These are phyloP conservation scores for Fusarium foetens DNA, from an alignment of 2,329 filamentous ascomycete genomes.

Conservation along the genomic window DNA sequence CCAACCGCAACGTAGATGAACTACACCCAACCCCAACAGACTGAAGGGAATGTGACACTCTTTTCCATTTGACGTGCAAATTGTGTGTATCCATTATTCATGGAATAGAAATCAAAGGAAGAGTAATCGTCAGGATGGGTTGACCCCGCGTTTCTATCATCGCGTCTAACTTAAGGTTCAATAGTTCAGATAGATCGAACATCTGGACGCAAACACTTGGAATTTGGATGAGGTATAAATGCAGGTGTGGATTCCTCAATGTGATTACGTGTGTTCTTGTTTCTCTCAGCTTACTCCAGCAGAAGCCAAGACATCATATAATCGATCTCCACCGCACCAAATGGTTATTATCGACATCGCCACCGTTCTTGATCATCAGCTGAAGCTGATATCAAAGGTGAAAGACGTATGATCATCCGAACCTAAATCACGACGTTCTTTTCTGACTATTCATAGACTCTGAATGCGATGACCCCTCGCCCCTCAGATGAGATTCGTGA, in stretches of 20 bases:
- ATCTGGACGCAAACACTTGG: background rate
- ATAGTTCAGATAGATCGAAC: background rate
- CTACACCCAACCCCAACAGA: background rate
- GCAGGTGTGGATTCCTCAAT: too few relatives aligned
- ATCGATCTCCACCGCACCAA: fast-evolving
- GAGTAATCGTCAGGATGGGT: fast-evolving
- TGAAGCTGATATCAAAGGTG: fast-evolving
- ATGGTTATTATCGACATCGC: background rate
- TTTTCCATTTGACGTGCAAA: too few relatives aligned
- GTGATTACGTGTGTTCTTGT: too few relatives aligned
- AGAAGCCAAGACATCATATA: fast-evolving
- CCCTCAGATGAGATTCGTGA: fast-evolving
- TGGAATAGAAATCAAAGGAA: too few relatives aligned
- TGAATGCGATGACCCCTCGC: fast-evolving
- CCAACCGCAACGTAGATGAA: fast-evolving
- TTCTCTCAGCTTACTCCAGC: fast-evolving
- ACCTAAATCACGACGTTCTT: too few relatives aligned
- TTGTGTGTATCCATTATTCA: too few relatives aligned
- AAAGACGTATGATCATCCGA: background rate
- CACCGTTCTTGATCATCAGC: background rate
- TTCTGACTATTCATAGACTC: background rate
- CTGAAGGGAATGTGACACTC: too few relatives aligned
- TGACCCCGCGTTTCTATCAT: background rate
- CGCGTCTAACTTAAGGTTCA: background rate
- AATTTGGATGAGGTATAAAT: fast-evolving